Percentiles rank a stretch among this genome's conserved stretches.
phyloP scores from a whole-genome alignment of 306 rosid species.

The Abrus pulchellus region DNA sequence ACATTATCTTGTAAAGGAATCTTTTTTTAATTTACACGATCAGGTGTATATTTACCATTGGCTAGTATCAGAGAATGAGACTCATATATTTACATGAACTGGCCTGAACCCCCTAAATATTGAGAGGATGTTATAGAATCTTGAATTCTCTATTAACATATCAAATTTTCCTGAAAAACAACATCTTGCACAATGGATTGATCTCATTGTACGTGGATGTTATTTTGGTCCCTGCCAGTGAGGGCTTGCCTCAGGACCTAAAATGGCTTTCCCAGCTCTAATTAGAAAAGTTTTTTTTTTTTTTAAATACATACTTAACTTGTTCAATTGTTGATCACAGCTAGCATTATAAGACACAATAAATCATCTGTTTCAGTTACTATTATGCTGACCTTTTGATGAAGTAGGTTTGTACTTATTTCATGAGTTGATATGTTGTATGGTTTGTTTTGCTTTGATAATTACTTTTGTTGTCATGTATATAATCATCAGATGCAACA shows the following conservation, averaged over 20 bases:
- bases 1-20: slow-evolving; percentile 12
- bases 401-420: slow-evolving; percentile 19
- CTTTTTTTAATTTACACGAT: background rate
- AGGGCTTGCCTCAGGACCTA: slow-evolving; percentile 16
- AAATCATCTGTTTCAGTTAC: slow-evolving; percentile 8
- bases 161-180: slow-evolving; percentile 22
- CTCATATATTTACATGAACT: background rate
- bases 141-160: slow-evolving; percentile 4
- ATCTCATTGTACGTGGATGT: background rate
- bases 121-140: slow-evolving; percentile 23
- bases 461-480: slow-evolving; percentile 43
- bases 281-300: slow-evolving; percentile 2
- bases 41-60: slow-evolving; percentile 1
- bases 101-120: slow-evolving; percentile 12
- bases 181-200: slow-evolving; percentile 3
- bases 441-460: slow-evolving; percentile 7
- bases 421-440: slow-evolving; percentile 25
- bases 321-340: background rate
- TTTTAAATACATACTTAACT: background rate
- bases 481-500: slow-evolving; percentile 57
- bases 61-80: slow-evolving; percentile 19
- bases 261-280: slow-evolving; percentile 5
- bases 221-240: background rate
- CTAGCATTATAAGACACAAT: slow-evolving; percentile 27
- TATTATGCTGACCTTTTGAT: slow-evolving; percentile 10